phyloP scores from a whole-genome alignment of 1,139 yeast genomes.

The Suhomyces bribrorum region DNA sequence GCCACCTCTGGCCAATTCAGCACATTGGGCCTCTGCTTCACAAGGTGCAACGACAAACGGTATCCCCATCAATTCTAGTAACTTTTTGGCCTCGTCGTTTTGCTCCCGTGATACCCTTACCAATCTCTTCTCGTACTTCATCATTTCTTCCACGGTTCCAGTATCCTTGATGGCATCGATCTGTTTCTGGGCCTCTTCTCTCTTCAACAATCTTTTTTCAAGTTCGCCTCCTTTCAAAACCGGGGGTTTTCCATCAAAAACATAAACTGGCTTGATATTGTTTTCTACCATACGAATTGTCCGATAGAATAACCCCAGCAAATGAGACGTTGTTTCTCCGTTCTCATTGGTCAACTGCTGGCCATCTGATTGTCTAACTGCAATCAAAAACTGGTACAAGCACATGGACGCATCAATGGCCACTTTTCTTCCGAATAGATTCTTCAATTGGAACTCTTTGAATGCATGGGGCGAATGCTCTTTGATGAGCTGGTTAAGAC shows the following conservation, averaged over 20 bases:
- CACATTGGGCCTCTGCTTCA: constrained; percentile 99
- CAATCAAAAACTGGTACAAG: constrained; percentile 88
- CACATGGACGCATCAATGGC: constrained; percentile 94
- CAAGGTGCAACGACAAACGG: constrained; percentile 94
- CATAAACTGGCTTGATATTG: constrained; percentile 94
- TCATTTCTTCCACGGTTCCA: constrained; percentile 75
- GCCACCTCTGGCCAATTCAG: constrained; percentile 83
- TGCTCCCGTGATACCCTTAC: constrained; percentile 88
- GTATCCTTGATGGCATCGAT: constrained; percentile 75
- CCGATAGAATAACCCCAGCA: constrained; percentile 94
- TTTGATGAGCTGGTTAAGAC: constrained; percentile 74
- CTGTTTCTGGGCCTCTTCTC: constrained; percentile 81
- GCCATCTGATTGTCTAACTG: constrained; percentile 97
- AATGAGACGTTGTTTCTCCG: constrained; percentile 93
- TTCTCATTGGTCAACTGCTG: constrained; percentile 82
- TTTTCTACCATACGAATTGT: constrained; percentile 86
- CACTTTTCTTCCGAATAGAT: constrained; percentile 88
- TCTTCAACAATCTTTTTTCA: constrained; percentile 75
- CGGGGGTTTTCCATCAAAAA: constrained; percentile 96
- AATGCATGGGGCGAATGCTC: constrained; percentile 90
- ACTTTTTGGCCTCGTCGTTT: constrained; percentile 86
- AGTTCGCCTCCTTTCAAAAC: constrained; percentile 90
- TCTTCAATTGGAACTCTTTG: constrained; percentile 76
- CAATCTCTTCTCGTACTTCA: constrained; percentile 79
- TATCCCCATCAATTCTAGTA: constrained; percentile 87